Base-by-base conservation (phyloP, 345 rosid genomes). In the Angophora floribunda region DNA sequence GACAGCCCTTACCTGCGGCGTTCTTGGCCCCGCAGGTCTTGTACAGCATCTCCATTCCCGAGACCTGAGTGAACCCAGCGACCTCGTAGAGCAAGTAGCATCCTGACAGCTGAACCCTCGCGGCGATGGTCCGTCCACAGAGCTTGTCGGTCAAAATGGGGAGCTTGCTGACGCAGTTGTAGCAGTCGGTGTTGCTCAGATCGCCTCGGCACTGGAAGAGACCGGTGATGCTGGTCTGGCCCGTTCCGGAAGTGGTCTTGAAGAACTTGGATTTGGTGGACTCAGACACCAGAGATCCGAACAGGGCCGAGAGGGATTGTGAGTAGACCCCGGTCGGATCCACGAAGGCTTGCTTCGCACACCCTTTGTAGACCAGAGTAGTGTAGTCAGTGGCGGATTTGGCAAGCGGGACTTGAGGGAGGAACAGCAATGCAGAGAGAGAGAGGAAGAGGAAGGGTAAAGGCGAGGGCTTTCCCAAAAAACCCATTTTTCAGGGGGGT, bases 191-290 rank as follows among this genome's bases (percentile, higher is more conserved):
- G 91, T 91, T 91, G 65, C 91, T 91, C 44, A 98, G 95, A 90
- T 98, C 99, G 47, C 99, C 99, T 89, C 99, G 93, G 86, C 99
- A 98, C 91, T 98, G 99, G 86, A 97, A 98, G 36, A 98, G 95
- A 26, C 99, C 99, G 61, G 95, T 96, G 55, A 98, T 96, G 65
- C 92, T 90, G 36, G 95, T 93, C 89, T 95, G 98, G 90, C 94
- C 94, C 4, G 95, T 91, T 4, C 98, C 99, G 2, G 97, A 89
- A 24, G 99, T 95, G 88, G 99, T 95, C 86, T 98, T 95, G 91
- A 88, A 98, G 93, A 97, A 98, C 92, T 93, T 97, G 75, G 95
- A 87, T 90, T 95, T 97, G 32, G 97, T 93, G 85, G 99, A 96
- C 88, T 96, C 98, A 19, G 96, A 88, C 89, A 98, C 98, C 89